Evolutionary conservation across 495 filamentous ascomycete species (phyloP), one percentile per base, ranked within the genome.

Genomic region (Bombardia bombarda): DNA sequence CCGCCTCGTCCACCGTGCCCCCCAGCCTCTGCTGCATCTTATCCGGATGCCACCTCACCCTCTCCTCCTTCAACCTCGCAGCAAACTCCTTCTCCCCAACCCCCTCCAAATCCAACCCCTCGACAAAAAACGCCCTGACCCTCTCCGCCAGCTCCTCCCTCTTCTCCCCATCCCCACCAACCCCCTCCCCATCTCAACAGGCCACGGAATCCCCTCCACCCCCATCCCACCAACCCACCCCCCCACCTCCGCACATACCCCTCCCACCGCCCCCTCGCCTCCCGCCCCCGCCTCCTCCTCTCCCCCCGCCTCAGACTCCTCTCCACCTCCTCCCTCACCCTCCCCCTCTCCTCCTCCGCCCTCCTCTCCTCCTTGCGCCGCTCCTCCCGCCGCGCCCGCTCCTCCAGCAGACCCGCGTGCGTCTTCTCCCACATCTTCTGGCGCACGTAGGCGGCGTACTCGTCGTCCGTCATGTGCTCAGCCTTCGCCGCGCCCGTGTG

Each of bases 1-100:
- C 74, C 1, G 80, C 78, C 2, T 69, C 63, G 14, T 84, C 77
- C 33, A 86, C 80, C 43, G 73, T 61, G 0, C 73, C 78, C 2
- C 87, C 86, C 51, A 90, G 80, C 35, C 81, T 77, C 65, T 97
- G 93, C 70, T 94, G 87, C 24, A 97, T 84, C 72, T 97, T 99
- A 64, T 99, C 92, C 8, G 92, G 92, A 75, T 99, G 92, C 92
- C 92, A 99, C 8, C 88, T 68, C 8, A 97, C 79, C 28, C 92
- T 76, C 67, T 99, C 92, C 14, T 74, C 60, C 64, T 95, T 97
- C 28, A 99, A 65, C 21, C 77, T 68, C 14, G 72, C 68, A 34
- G 74, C 46, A 24, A 88, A 59, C 24, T 75, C 73, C 36, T 78
- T 76, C 44, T 73, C 71, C 2, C 66, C 68, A 2, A 90, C 62